Conservation (phyloP, 345 rosid species). For the Schrenkiella parvula region DNA sequence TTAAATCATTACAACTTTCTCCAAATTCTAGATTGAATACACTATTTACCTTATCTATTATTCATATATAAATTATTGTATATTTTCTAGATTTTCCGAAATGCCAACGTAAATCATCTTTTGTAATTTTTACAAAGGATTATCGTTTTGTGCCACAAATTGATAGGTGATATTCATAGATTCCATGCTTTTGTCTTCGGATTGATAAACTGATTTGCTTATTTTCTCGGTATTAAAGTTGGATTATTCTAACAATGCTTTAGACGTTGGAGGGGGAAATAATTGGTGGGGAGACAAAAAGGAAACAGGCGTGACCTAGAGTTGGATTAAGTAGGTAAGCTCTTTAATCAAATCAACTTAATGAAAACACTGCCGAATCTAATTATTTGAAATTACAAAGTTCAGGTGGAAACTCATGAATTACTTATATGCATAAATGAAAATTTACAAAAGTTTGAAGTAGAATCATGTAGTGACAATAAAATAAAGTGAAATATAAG, state of each 20-base stretch:
- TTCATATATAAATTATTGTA: too few species aligned
- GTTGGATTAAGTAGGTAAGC: not conserved
- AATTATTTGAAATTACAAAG: not conserved
- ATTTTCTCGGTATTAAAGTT: not conserved
- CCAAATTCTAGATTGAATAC: too few species aligned
- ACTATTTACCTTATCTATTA: too few species aligned
- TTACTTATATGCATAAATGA: not conserved
- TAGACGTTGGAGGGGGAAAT: not conserved
- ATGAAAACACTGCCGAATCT: not conserved
- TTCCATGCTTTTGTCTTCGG: not conserved
- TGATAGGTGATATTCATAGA: not conserved
- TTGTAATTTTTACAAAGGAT: not conserved
- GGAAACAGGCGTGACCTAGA: not conserved
- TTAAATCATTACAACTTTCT: too few species aligned
- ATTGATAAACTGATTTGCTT: not conserved
- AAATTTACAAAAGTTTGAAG: not conserved
- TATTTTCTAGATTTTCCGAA: too few species aligned
- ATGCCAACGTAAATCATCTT: not conserved
- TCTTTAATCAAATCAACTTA: not conserved
- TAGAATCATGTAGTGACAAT: not conserved
- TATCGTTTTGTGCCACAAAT: not conserved
- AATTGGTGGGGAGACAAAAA: slow-evolving; percentile 24
- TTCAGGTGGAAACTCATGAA: not conserved
- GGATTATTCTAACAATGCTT: not conserved
- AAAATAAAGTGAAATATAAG: not conserved